Percentiles rank a stretch among this genome's conserved stretches.
These are phyloP conservation scores for Cryphonectria radicalis DNA, from an alignment of 2,329 filamentous ascomycete species.

Conservation along the genomic window DNA sequence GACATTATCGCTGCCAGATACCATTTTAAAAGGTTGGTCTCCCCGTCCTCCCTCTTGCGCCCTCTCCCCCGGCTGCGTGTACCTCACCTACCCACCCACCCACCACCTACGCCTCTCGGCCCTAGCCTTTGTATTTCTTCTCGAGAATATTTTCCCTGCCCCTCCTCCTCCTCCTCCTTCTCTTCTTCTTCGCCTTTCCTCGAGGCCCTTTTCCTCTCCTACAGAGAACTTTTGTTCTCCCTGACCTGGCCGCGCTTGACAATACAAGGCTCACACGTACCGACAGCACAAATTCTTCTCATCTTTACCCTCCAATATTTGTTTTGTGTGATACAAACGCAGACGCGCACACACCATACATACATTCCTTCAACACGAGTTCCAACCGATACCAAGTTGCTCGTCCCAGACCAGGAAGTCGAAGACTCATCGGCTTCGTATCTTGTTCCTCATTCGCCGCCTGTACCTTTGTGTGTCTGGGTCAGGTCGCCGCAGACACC, in stretches of 20 bases:
- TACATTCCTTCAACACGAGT: background rate
- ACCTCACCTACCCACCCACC: background rate
- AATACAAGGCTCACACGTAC: background rate
- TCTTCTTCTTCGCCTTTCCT: background rate
- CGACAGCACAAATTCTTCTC: background rate
- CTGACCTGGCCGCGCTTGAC: background rate
- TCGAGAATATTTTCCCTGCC: background rate
- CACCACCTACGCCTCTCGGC: background rate
- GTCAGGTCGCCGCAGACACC: background rate
- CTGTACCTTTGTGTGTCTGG: constrained; percentile 13
- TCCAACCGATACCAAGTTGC: background rate
- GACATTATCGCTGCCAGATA: background rate
- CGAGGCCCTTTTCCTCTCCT: background rate
- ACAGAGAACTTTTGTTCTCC: background rate
- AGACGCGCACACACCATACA: background rate
- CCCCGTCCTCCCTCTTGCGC: background rate
- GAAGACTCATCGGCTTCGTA: background rate
- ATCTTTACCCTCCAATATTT: background rate
- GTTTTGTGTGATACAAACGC: background rate
- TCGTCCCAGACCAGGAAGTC: background rate
- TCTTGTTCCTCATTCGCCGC: background rate
- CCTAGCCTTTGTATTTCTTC: background rate
- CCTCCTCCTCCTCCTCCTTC: background rate
- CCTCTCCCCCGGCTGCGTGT: background rate
- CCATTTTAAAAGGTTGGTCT: background rate